phyloP scores from a whole-genome alignment of 2,329 filamentous ascomycete genomes.

The Epichloe uncinata region DNA sequence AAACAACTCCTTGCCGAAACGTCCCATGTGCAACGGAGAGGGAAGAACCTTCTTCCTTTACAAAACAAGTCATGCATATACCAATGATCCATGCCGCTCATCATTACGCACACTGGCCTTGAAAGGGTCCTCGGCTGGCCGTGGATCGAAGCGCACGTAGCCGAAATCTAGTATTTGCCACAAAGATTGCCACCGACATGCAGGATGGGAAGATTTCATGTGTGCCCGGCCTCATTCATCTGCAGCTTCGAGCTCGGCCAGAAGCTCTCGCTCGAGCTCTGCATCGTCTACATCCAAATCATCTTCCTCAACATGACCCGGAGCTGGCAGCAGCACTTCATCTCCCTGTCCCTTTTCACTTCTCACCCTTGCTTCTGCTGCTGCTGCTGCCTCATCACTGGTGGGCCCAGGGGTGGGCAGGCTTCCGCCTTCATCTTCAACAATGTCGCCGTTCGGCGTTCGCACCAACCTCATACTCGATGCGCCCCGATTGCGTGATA shows the following conservation, averaged over 20 bases:
- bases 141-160: background rate
- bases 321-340: background rate
- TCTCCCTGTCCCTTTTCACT: conserved; percentile 7
- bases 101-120: background rate
- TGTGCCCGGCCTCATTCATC: conserved; percentile 10
- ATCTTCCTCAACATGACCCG: conserved; percentile 16
- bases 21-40: background rate
- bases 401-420: conserved; percentile 28
- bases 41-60: background rate
- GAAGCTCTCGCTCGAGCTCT: conserved; percentile 49
- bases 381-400: conserved; percentile 20
- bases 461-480: conserved; percentile 33
- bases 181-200: background rate
- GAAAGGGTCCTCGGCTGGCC: background rate
- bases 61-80: background rate
- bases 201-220: too few species aligned
- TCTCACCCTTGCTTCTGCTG: conserved; percentile 11
- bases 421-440: conserved; percentile 20
- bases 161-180: background rate
- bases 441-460: conserved; percentile 25
- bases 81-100: background rate
- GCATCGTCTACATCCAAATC: conserved; percentile 35
- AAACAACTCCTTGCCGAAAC: conserved; percentile 2
- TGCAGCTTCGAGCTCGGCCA: conserved; percentile 41
- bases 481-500: conserved; percentile 30